These are phyloP conservation scores for Mesostigma viride DNA, from an alignment of 139 green algal genomes.

Conservation along the genomic window DNA sequence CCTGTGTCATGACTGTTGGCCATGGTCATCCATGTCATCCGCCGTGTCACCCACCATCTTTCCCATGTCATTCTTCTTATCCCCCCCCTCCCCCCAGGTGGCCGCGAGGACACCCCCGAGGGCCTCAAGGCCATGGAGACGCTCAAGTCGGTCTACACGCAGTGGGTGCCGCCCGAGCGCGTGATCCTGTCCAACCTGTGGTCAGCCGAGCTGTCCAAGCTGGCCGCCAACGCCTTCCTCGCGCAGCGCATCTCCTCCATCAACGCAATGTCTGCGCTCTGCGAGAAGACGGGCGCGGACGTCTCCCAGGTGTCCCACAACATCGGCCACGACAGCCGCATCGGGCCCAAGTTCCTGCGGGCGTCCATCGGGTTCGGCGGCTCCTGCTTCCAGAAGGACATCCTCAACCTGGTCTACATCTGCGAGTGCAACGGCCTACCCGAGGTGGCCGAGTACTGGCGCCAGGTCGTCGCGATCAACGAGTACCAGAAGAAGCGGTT, in stretches of 20 bases:
- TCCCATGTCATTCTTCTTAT: no score
- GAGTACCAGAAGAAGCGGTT: constrained; percentile 98
- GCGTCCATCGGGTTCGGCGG: constrained; percentile 94
- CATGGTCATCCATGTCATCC: no score
- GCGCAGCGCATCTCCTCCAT: constrained; percentile 97
- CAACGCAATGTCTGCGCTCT: constrained; percentile 96
- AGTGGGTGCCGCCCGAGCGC: constrained; percentile 87
- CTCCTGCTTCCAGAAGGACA: constrained; percentile 99
- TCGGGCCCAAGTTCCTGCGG: constrained; percentile 95
- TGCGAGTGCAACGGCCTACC: constrained; percentile 69
- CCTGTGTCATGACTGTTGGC: no score
- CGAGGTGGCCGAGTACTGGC: constrained; percentile 93
- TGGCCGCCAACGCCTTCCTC: constrained; percentile 65
- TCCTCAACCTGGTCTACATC: constrained; percentile 96
- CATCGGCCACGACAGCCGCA: constrained; percentile 90
- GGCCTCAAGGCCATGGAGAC: constrained; percentile 40
- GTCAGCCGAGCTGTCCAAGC: constrained; percentile 93
- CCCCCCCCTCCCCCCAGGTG: no score
- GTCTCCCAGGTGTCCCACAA: constrained; percentile 75
- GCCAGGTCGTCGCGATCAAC: constrained; percentile 75
- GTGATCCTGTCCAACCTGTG: constrained; percentile 89
- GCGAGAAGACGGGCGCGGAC: constrained; percentile 88
- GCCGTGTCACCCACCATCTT: no score
- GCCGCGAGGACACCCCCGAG: constrained; percentile 62
- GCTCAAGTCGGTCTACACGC: constrained; percentile 57